phyloP scores from a whole-genome alignment of 192 early-diverging fungal species.

The Rhizophlyctis rosea region DNA sequence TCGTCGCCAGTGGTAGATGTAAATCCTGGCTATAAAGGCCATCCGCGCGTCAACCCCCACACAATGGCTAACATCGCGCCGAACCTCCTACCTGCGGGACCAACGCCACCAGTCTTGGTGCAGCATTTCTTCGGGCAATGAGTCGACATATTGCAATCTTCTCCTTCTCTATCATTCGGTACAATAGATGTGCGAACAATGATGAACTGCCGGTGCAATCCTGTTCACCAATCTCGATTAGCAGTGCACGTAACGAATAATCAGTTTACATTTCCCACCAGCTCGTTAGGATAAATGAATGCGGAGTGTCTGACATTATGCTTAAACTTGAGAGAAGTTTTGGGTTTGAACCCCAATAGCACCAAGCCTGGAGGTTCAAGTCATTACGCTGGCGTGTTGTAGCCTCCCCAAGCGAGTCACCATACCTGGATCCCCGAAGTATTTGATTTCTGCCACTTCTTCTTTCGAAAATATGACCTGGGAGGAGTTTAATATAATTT shows the following conservation, averaged over 20 bases:
- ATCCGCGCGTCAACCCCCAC: too few relatives aligned
- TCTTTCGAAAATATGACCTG: slow-evolving; percentile 70
- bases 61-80: too few relatives aligned
- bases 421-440: slow-evolving; percentile 61
- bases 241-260: neutral
- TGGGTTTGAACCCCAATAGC: slow-evolving; percentile 72
- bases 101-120: slow-evolving; percentile 62
- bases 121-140: slow-evolving; percentile 47
- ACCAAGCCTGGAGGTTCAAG: slow-evolving; percentile 51
- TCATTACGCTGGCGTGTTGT: too few relatives aligned
- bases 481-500: neutral
- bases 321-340: slow-evolving; percentile 39
- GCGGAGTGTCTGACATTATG: slow-evolving; percentile 62
- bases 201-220: slow-evolving; percentile 66
- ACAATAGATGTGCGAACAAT: slow-evolving; percentile 66
- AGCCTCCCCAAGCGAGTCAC: too few relatives aligned
- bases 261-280: slow-evolving; percentile 30
- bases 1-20: slow-evolving; percentile 54
- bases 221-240: slow-evolving; percentile 22
- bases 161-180: slow-evolving; percentile 49
- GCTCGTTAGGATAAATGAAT: slow-evolving; percentile 77
- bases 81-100: slow-evolving; percentile 65
- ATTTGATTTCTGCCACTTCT: slow-evolving; percentile 59
- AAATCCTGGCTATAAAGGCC: too few relatives aligned
- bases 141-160: slow-evolving; percentile 70